Conservation (phyloP, 352 stramenopile species). For the Phytophthora sojae region DNA sequence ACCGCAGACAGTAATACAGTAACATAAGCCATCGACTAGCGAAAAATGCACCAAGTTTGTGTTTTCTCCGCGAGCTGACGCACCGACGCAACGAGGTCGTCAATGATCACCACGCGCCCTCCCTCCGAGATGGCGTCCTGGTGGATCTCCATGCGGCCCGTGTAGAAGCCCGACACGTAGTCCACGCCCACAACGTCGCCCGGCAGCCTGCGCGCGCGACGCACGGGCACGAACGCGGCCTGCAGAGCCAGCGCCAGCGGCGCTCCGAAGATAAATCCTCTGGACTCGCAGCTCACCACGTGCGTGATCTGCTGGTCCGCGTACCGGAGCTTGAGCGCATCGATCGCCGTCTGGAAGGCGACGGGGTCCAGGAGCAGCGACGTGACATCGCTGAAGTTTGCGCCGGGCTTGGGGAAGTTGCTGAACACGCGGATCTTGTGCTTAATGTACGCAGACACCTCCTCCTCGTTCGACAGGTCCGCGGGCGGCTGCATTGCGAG, state of each 20-base stretch:
- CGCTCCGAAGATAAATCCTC: slow-evolving; percentile 85
- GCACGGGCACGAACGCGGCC: slow-evolving; percentile 76
- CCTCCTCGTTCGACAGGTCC: slow-evolving; percentile 58
- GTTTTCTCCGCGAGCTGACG: slow-evolving; percentile 1
- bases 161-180: slow-evolving; percentile 81
- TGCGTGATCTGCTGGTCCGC: slow-evolving; percentile 68
- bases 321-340: slow-evolving; percentile 75
- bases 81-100: slow-evolving; percentile 84
- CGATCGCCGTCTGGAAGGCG: slow-evolving; percentile 79
- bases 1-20: not conserved
- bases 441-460: slow-evolving; percentile 69
- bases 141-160: slow-evolving; percentile 82
- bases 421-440: slow-evolving; percentile 73
- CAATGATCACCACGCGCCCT: slow-evolving; percentile 78
- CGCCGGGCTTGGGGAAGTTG: slow-evolving; percentile 63
- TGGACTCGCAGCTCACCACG: slow-evolving; percentile 82
- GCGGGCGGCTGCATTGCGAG: slow-evolving; percentile 21
- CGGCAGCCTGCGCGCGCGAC: slow-evolving; percentile 64
- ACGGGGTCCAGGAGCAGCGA: slow-evolving; percentile 73
- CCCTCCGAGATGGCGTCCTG: slow-evolving; percentile 78
- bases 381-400: slow-evolving; percentile 79
- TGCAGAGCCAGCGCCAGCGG: slow-evolving; percentile 74
- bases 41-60: slow-evolving; percentile 4
- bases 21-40: slow-evolving; percentile 9
- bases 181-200: slow-evolving; percentile 82